These are phyloP conservation scores for Colletotrichum salicis DNA, from an alignment of 2,329 filamentous ascomycete genomes.

Conservation along the genomic window DNA sequence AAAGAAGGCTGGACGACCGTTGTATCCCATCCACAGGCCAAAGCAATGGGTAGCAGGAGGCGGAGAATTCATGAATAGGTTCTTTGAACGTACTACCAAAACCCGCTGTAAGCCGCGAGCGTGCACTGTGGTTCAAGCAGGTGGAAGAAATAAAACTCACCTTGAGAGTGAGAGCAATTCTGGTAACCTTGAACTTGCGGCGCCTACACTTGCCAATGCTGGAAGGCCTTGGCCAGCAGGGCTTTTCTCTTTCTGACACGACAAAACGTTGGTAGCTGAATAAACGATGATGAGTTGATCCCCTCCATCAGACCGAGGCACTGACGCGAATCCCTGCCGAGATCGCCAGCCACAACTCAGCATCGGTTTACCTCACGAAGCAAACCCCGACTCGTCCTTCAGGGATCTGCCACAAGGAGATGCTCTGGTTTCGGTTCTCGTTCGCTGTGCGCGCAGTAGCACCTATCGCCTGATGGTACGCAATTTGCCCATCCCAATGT, in stretches of 20 bases:
- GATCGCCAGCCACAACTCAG: slow-evolving; percentile 36
- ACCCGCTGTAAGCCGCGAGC: neutral
- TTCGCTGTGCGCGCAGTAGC: slow-evolving; percentile 3
- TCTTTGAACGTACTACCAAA: neutral
- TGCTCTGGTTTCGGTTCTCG: slow-evolving; percentile 20
- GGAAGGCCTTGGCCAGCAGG: slow-evolving; percentile 5
- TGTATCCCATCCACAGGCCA: slow-evolving; percentile 28
- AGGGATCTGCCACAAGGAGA: slow-evolving; percentile 26
- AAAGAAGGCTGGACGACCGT: slow-evolving; percentile 34
- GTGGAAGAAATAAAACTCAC: neutral
- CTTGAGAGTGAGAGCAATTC: neutral
- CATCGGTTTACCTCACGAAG: slow-evolving; percentile 36
- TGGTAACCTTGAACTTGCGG: neutral
- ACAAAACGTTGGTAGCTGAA: slow-evolving; percentile 16
- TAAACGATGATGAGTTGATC: slow-evolving; percentile 32
- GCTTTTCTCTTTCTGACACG: slow-evolving; percentile 15
- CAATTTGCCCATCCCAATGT: slow-evolving; percentile 30
- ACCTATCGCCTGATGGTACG: slow-evolving; percentile 27
- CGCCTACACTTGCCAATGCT: slow-evolving; percentile 30
- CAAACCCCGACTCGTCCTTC: slow-evolving; percentile 30
- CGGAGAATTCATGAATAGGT: slow-evolving; percentile 11
- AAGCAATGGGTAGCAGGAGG: slow-evolving; percentile 8
- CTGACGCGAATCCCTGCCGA: slow-evolving; percentile 31
- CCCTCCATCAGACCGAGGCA: slow-evolving; percentile 33
- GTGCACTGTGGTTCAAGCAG: neutral